These are phyloP conservation scores for Annulohypoxylon truncatum DNA, from an alignment of 2,329 filamentous ascomycete species.

Conservation along the genomic window DNA sequence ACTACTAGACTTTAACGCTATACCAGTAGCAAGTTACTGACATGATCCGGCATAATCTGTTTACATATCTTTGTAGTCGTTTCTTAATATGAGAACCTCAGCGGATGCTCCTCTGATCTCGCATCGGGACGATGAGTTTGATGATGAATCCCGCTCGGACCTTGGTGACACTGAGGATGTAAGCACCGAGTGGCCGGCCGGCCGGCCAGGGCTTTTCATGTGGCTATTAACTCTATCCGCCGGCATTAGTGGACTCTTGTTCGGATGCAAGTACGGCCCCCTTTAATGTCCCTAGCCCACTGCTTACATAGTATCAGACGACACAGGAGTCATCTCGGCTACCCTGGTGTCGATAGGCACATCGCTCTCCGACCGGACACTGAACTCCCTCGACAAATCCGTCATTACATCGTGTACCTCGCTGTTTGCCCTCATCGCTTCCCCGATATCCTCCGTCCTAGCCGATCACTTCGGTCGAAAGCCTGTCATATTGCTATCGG, in stretches of 20 bases:
- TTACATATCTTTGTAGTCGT: neutral
- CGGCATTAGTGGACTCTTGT: conserved; percentile 74
- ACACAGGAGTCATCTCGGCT: conserved; percentile 76
- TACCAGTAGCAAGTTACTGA: neutral
- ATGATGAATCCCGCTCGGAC: conserved; percentile 34
- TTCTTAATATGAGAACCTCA: conserved; percentile 35
- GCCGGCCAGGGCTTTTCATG: conserved; percentile 59
- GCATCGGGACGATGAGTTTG: conserved; percentile 35
- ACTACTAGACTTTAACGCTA: neutral
- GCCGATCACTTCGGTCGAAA: conserved; percentile 72
- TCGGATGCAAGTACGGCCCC: conserved; percentile 67
- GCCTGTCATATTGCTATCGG: conserved; percentile 71
- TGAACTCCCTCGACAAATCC: conserved; percentile 75
- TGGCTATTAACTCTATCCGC: conserved; percentile 73
- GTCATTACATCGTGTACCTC: conserved; percentile 77
- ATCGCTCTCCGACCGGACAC: conserved; percentile 66
- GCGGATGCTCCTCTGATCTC: conserved; percentile 42
- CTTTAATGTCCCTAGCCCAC: neutral
- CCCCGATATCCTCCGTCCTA: conserved; percentile 72
- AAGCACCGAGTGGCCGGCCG: conserved; percentile 24
- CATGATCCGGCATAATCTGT: conserved; percentile 7
- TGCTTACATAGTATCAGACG: conserved; percentile 57
- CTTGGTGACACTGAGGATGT: conserved; percentile 18
- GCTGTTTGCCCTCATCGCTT: conserved; percentile 72
- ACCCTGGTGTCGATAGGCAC: conserved; percentile 73